These are phyloP conservation scores for Globisporangium spinosum DNA, from an alignment of 352 stramenopile species.

Conservation along the genomic window DNA sequence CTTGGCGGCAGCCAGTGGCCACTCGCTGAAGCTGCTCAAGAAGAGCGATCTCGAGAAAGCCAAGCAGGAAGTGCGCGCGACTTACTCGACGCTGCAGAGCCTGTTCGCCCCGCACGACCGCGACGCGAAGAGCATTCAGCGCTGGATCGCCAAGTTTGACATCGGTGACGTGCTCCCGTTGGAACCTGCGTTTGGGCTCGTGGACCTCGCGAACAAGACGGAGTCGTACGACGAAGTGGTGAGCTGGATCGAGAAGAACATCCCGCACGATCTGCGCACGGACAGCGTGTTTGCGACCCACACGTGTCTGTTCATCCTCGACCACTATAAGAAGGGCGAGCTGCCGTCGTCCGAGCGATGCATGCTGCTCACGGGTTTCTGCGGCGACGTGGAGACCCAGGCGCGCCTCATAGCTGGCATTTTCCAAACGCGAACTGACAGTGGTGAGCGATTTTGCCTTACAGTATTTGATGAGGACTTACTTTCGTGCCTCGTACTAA, in stretches of 20 bases:
- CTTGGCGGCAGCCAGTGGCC: constrained; percentile 44
- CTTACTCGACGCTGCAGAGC: constrained; percentile 51
- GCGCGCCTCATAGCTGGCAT: constrained; percentile 58
- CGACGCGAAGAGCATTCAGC: constrained; percentile 44
- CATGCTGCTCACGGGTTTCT: constrained; percentile 75
- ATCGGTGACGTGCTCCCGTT: constrained; percentile 55
- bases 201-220: constrained; percentile 38
- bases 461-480: constrained; percentile 5
- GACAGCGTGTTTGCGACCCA: constrained; percentile 64
- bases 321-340: constrained; percentile 37
- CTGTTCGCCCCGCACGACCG: constrained; percentile 56
- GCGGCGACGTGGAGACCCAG: constrained; percentile 58
- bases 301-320: constrained; percentile 65
- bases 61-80: constrained; percentile 45
- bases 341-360: constrained; percentile 53
- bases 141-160: constrained; percentile 66
- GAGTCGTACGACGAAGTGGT: constrained; percentile 52
- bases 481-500: constrained; percentile 13
- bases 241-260: constrained; percentile 48
- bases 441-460: constrained; percentile 31
- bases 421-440: constrained; percentile 58
- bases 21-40: constrained; percentile 47
- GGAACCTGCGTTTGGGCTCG: constrained; percentile 53
- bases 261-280: constrained; percentile 42
- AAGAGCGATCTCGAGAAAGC: constrained; percentile 36